A percentile compares a stretch with the other conserved stretches of the same genome.
These are phyloP conservation scores for Syzygium jambos DNA, from an alignment of 345 rosid species.

Conservation along the genomic window DNA sequence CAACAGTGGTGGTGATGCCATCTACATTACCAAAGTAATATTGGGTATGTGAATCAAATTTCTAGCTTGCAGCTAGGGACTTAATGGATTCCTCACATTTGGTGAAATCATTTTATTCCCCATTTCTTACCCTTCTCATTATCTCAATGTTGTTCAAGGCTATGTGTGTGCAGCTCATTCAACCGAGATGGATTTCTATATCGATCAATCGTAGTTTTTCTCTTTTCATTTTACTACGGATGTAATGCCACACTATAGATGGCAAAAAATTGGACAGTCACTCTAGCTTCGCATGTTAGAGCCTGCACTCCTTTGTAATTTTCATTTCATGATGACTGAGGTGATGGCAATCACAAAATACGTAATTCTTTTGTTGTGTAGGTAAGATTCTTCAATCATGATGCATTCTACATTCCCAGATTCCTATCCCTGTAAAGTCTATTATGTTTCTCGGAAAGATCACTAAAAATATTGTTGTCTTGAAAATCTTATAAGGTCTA, in stretches of 20 bases:
- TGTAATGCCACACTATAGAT: background rate
- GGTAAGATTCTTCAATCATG: background rate
- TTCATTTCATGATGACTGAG: background rate
- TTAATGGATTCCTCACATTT: background rate
- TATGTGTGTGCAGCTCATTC: background rate
- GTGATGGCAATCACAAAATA: background rate
- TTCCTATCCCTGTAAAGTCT: background rate
- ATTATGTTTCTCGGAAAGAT: background rate
- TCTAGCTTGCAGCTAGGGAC: background rate
- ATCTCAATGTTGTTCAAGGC: background rate
- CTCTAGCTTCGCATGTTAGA: no score
- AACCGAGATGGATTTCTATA: background rate
- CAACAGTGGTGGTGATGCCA: background rate
- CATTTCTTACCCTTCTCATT: background rate
- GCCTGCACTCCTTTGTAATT: background rate
- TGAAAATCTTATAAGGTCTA: background rate
- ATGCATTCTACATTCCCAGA: background rate
- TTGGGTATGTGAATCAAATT: background rate
- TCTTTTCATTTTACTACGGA: background rate
- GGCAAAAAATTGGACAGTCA: background rate
- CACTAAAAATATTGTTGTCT: background rate
- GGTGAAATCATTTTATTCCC: background rate
- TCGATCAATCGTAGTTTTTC: background rate
- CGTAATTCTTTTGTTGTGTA: background rate
- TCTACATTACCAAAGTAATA: background rate